A percentile compares a stretch with the other conserved stretches of the same genome.
Evolutionary conservation across 768 basidiomycete genomes (phyloP).

Genomic region (Hortiboletus campestris): DNA sequence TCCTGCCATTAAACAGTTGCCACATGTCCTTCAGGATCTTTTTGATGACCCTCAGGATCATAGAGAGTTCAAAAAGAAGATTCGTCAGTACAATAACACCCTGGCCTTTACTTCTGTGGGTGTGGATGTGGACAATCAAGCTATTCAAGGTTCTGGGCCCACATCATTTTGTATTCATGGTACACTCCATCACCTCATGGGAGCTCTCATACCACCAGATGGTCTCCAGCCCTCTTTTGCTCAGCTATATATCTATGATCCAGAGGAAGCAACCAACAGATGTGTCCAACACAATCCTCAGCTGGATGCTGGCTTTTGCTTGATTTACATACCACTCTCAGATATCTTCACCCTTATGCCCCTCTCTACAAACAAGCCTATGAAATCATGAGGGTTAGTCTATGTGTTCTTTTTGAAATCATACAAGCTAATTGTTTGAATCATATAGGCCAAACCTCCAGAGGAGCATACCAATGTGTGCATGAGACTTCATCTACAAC

Average conservation of each 20-base stretch:
- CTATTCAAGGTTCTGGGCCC: constrained; percentile 19
- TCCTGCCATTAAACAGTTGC: constrained; percentile 17
- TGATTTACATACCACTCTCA: constrained; percentile 25
- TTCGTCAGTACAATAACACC: constrained; percentile 39
- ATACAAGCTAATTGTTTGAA: neutral
- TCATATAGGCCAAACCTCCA: constrained; percentile 10
- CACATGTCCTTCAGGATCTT: constrained; percentile 8
- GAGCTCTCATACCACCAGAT: constrained; percentile 27
- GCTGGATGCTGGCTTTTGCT: constrained; percentile 18
- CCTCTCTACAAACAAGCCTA: constrained; percentile 33
- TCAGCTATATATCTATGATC: constrained; percentile 44
- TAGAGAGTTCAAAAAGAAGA: constrained; percentile 30
- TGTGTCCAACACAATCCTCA: constrained; percentile 25
- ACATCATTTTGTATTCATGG: constrained; percentile 29
- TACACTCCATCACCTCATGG: constrained; percentile 37
- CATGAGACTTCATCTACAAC: constrained; percentile 7
- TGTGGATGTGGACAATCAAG: neutral
- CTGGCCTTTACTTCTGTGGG: constrained; percentile 10
- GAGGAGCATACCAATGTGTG: constrained; percentile 13
- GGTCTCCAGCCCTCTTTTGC: constrained; percentile 31
- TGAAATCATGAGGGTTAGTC: constrained; percentile 25
- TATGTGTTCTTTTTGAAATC: neutral
- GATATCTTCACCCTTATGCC: constrained; percentile 25
- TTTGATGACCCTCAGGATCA: constrained; percentile 13
- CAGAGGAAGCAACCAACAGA: constrained; percentile 31